Conservation (phyloP, 202 grass and related monocot species). For the Brachypodium distachyon region DNA sequence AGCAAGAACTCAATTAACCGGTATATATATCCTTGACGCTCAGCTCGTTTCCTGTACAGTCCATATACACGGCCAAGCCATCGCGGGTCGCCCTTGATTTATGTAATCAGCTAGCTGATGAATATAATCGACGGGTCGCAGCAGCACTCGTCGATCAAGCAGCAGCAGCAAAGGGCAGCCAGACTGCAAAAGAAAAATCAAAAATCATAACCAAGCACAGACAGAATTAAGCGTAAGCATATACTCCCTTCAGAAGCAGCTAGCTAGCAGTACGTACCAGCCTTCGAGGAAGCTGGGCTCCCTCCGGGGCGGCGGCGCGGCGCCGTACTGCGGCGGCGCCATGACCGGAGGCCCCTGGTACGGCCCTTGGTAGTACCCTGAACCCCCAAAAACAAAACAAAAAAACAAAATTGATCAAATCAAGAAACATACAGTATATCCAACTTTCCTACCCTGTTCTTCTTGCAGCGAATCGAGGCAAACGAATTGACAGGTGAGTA, state of each 20-base stretch:
- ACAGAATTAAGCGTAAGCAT: not conserved
- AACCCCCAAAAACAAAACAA: not conserved
- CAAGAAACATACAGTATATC: no score
- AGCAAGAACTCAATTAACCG: not conserved
- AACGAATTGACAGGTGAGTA: not conserved
- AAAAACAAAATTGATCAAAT: not conserved
- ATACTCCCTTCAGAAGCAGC: no score
- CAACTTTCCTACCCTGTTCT: no score
- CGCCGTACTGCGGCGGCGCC: slow-evolving; percentile 79
- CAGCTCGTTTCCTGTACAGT: not conserved
- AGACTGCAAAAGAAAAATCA: slow-evolving; percentile 27
- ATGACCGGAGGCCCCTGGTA: slow-evolving; percentile 85
- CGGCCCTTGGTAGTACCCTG: slow-evolving; percentile 34
- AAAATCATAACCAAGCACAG: not conserved
- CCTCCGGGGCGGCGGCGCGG: slow-evolving; percentile 36
- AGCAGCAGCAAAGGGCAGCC: slow-evolving; percentile 90
- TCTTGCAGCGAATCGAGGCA: not conserved
- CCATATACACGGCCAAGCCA: not conserved
- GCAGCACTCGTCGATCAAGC: slow-evolving; percentile 87
- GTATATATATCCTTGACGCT: not conserved
- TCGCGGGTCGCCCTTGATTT: no score
- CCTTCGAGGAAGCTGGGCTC: slow-evolving; percentile 68
- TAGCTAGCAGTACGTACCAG: slow-evolving; percentile 23
- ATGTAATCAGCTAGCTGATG: slow-evolving; percentile 33
- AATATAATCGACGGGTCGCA: slow-evolving; percentile 85